These are phyloP conservation scores for Saccharomycopsis sp. DNA, from an alignment of 805 yeast species.

Conservation along the genomic window DNA sequence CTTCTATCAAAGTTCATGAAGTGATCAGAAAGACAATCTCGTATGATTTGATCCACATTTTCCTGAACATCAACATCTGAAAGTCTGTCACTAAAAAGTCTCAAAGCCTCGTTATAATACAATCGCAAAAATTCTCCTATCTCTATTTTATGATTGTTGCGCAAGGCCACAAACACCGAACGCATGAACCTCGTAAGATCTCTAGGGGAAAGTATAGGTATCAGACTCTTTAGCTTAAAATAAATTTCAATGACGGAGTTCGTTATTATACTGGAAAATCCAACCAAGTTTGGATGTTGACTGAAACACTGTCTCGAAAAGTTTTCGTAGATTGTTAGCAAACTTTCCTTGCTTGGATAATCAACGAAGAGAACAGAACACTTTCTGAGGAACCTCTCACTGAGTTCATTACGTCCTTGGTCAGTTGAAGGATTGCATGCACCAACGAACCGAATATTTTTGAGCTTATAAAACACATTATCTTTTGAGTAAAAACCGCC, in stretches of 20 bases:
- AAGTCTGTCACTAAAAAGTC: conserved; percentile 74
- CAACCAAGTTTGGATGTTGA: conserved; percentile 4
- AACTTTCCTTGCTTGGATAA: conserved; percentile 61
- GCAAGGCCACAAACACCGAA: conserved; percentile 15
- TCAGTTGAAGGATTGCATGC: conserved; percentile 91
- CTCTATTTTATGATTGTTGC: background rate
- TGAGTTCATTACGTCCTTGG: conserved; percentile 58
- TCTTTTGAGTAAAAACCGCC: conserved; percentile 70
- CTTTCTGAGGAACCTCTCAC: conserved; percentile 61
- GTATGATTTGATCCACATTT: conserved; percentile 41
- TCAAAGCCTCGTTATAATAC: conserved; percentile 75
- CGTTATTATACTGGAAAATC: conserved; percentile 38
- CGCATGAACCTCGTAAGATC: conserved; percentile 59
- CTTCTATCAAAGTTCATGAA: conserved; percentile 44
- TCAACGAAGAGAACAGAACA: conserved; percentile 63
- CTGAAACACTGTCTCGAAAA: conserved; percentile 32
- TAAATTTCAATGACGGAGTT: conserved; percentile 60
- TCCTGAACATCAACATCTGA: conserved; percentile 38
- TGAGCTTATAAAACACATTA: conserved; percentile 58
- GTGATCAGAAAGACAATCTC: conserved; percentile 27
- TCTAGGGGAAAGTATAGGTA: conserved; percentile 69
- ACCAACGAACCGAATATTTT: conserved; percentile 76
- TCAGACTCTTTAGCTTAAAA: conserved; percentile 37
- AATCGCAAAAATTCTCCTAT: conserved; percentile 47
- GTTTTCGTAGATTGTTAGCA: conserved; percentile 58